These are phyloP conservation scores for Sporothrix pseudoabietina DNA, from an alignment of 2,329 filamentous ascomycete genomes.

Conservation along the genomic window DNA sequence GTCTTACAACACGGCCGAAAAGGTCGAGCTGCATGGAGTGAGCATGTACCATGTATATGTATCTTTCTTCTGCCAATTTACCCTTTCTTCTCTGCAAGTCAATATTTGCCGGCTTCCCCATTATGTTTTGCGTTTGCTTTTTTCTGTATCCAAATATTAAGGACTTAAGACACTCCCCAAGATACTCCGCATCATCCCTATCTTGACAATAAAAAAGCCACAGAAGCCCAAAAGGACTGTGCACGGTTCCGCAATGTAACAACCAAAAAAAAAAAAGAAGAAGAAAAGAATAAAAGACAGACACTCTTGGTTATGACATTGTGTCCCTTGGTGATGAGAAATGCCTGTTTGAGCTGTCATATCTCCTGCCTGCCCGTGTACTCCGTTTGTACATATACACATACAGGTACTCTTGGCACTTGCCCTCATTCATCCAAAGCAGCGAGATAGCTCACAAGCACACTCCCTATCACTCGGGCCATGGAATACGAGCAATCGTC, in stretches of 20 bases:
- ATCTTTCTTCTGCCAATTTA: neutral
- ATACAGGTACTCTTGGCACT: neutral
- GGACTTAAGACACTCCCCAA: neutral
- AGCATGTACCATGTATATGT: neutral
- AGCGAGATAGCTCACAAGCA: neutral
- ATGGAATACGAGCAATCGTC: neutral
- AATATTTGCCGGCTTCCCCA: neutral
- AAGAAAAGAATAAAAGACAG: neutral
- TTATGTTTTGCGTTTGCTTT: neutral
- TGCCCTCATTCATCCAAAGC: neutral
- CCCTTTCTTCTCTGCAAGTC: neutral
- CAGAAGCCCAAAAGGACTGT: neutral
- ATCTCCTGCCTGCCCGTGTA: neutral
- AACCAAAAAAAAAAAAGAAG: neutral
- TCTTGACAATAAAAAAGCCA: neutral
- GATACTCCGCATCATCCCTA: neutral
- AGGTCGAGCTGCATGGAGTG: neutral
- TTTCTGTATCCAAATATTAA: neutral
- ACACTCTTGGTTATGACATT: neutral
- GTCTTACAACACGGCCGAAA: neutral
- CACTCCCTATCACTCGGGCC: no score
- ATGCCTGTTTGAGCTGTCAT: neutral
- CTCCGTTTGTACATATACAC: no score
- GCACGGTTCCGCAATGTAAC: constrained; percentile 18
- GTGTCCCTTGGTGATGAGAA: neutral